phyloP scores from a whole-genome alignment of 176 grass and related monocot species.

The Juncus effusus region DNA sequence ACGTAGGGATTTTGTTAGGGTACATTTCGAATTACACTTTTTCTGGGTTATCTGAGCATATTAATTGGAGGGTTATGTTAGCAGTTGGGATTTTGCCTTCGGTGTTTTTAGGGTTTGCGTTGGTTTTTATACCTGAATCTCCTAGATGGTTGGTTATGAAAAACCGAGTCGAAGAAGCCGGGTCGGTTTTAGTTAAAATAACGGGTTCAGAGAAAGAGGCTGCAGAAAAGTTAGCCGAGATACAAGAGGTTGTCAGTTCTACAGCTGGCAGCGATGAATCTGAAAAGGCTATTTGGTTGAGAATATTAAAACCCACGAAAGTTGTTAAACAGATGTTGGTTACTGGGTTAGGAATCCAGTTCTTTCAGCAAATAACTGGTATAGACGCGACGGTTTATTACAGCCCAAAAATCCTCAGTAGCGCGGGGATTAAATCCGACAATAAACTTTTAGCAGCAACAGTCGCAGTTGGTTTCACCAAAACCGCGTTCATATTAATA shows the following conservation, averaged over 20 bases:
- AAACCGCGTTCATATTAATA: constrained; percentile 57
- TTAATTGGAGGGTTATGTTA: constrained; percentile 84
- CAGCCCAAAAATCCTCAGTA: constrained; percentile 50
- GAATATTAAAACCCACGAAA: constrained; percentile 52
- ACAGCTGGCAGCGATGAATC: constrained; percentile 24
- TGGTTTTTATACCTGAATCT: constrained; percentile 72
- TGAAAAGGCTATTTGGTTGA: constrained; percentile 50
- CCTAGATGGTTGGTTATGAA: constrained; percentile 75
- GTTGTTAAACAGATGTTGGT: constrained; percentile 52
- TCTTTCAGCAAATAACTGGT: constrained; percentile 63
- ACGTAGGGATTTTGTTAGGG: constrained; percentile 72
- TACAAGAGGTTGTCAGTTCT: constrained; percentile 37
- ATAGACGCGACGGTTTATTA: constrained; percentile 73
- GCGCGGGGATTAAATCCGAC: constrained; percentile 56
- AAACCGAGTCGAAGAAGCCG: constrained; percentile 44
- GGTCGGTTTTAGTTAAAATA: constrained; percentile 46
- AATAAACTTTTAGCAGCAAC: constrained; percentile 56
- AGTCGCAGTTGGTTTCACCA: constrained; percentile 53
- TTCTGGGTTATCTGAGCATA: constrained; percentile 58
- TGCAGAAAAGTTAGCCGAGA: constrained; percentile 47
- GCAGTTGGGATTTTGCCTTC: constrained; percentile 78
- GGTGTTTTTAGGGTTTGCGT: constrained; percentile 56
- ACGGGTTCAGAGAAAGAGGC: constrained; percentile 49
- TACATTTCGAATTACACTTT: constrained; percentile 84
- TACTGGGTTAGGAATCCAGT: constrained; percentile 50